Conservation (phyloP, 208 protist genomes). For the Leishmania mexicana region DNA sequence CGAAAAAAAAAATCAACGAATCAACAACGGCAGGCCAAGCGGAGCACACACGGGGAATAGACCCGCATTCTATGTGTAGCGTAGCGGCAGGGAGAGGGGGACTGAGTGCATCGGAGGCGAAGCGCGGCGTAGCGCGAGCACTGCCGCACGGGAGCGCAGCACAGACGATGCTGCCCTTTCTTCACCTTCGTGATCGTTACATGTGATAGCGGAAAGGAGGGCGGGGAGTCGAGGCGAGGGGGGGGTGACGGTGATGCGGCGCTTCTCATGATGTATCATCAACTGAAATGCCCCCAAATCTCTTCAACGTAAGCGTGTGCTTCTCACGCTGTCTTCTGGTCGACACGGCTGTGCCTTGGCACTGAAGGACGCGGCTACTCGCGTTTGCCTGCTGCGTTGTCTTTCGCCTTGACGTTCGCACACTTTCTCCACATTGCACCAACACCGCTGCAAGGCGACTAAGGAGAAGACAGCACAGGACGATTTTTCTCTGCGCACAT, state of each 20-base stretch:
- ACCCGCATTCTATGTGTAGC: not conserved
- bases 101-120: not conserved
- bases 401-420: not conserved
- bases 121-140: constrained; percentile 5
- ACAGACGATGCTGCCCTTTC: not conserved
- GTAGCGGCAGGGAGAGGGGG: not conserved
- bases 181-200: not conserved
- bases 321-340: not conserved
- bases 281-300: not conserved
- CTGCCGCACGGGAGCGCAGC: not conserved
- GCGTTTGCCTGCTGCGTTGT: not conserved
- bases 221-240: not conserved
- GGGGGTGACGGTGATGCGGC: too few relatives aligned
- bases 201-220: not conserved
- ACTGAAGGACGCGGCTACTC: not conserved
- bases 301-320: not conserved
- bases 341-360: not conserved
- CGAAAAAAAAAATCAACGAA: not conserved
- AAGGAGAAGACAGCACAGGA: not conserved
- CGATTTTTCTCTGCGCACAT: not conserved
- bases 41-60: not conserved
- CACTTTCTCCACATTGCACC: not conserved
- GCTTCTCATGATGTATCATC: not conserved
- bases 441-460: not conserved
- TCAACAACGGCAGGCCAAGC: not conserved